Evolutionary conservation across 768 basidiomycete genomes (phyloP).

Genomic region (Trametes cinnabarina): DNA sequence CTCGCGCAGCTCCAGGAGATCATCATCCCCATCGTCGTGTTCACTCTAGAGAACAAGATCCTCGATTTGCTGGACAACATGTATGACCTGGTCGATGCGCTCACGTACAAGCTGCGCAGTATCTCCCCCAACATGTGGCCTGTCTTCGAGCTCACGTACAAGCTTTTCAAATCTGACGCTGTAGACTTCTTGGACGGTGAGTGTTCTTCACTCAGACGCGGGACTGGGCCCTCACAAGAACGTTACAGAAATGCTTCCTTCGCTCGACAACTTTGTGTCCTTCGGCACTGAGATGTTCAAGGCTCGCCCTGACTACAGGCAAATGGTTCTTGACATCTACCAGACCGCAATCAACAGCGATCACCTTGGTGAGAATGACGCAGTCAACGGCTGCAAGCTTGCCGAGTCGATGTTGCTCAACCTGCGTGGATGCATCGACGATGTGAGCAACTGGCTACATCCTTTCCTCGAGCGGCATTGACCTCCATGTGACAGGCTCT

Average conservation of each 20-base stretch:
- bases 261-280: conserved; percentile 85
- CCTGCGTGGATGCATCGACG: conserved; percentile 72
- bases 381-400: conserved; percentile 80
- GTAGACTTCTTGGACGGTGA: conserved; percentile 84
- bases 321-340: conserved; percentile 83
- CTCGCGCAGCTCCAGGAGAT: conserved; percentile 79
- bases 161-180: conserved; percentile 78
- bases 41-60: conserved; percentile 74
- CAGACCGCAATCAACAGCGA: conserved; percentile 65
- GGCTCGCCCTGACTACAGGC: conserved; percentile 67
- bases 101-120: conserved; percentile 76
- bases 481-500: conserved; percentile 45
- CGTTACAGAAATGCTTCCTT: conserved; percentile 73
- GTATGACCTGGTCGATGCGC: conserved; percentile 79
- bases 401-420: conserved; percentile 82
- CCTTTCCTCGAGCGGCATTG: neutral
- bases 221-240: neutral
- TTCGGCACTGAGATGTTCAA: conserved; percentile 79
- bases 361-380: conserved; percentile 80
- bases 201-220: conserved; percentile 15
- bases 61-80: conserved; percentile 85
- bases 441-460: conserved; percentile 46
- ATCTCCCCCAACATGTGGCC: conserved; percentile 87
- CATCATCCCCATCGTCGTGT: conserved; percentile 72
- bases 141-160: conserved; percentile 80